Conservation (phyloP, 2,329 filamentous ascomycete genomes). For the Cladophialophora psammophila region DNA sequence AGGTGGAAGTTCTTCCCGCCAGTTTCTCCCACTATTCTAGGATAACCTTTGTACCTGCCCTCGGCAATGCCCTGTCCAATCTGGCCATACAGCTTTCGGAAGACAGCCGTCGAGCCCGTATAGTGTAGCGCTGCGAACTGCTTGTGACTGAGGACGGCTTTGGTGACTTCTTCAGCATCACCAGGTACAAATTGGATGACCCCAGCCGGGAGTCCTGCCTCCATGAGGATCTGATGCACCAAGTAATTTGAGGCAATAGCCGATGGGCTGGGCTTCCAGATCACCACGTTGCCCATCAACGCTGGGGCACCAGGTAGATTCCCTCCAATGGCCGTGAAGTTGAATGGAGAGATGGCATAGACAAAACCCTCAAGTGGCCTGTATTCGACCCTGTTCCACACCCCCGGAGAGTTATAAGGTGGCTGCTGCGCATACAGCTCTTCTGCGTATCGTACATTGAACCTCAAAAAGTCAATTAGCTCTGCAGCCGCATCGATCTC, state of each 20-base stretch:
- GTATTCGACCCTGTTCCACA: constrained; percentile 90
- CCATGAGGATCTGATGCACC: constrained; percentile 83
- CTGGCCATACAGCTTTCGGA: constrained; percentile 82
- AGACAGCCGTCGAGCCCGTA: constrained; percentile 85
- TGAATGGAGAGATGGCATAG: constrained; percentile 88
- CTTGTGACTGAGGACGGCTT: constrained; percentile 72
- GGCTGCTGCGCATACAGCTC: constrained; percentile 90
- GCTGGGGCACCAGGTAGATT: constrained; percentile 81
- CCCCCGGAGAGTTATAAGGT: constrained; percentile 77
- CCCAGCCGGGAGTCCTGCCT: constrained; percentile 81
- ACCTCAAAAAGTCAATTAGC: constrained; percentile 88
- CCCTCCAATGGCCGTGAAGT: constrained; percentile 91
- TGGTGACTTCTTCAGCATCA: constrained; percentile 79
- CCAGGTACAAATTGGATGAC: constrained; percentile 90
- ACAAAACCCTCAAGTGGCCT: constrained; percentile 87
- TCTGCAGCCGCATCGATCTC: constrained; percentile 97
- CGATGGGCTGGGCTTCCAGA: constrained; percentile 88
- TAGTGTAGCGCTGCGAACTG: constrained; percentile 86
- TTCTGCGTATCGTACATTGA: constrained; percentile 93
- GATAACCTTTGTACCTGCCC: constrained; percentile 78
- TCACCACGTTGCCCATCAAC: constrained; percentile 84
- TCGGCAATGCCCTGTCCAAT: constrained; percentile 81
- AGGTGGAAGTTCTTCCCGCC: constrained; percentile 89
- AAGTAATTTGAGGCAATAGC: constrained; percentile 85
- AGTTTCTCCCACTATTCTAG: constrained; percentile 82